phyloP scores from a whole-genome alignment of 768 basidiomycete genomes.

The Termitomyces sp. region DNA sequence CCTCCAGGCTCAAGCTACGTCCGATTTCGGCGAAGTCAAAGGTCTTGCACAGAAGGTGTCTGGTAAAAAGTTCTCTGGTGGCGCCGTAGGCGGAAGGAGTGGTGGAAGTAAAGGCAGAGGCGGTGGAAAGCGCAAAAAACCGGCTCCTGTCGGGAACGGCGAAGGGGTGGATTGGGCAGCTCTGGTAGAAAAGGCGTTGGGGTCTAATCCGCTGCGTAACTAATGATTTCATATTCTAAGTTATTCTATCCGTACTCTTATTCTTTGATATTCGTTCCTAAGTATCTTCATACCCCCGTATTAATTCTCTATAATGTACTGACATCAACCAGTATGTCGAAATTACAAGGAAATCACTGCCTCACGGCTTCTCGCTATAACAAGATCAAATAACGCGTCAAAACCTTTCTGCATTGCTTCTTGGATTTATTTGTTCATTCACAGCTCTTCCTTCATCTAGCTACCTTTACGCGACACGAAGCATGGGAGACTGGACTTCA shows the following conservation, averaged over 20 bases:
- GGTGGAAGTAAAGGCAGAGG: constrained; percentile 14
- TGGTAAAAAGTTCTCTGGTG: constrained; percentile 38
- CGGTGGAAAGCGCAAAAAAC: background rate
- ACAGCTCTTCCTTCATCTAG: background rate
- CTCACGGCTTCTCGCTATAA: background rate
- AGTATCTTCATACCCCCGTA: background rate
- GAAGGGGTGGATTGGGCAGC: constrained; percentile 42
- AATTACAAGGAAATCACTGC: no score
- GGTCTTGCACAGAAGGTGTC: constrained; percentile 54
- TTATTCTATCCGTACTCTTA: background rate
- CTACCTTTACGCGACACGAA: background rate
- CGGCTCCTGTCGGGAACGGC: constrained; percentile 30
- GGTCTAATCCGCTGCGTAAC: constrained; percentile 6
- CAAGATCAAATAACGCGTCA: constrained; percentile 20
- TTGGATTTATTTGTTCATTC: background rate
- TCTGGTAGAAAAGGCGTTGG: constrained; percentile 31
- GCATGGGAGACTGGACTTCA: constrained; percentile 69
- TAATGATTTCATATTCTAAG: background rate
- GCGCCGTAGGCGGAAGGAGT: constrained; percentile 21
- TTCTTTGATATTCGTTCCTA: background rate
- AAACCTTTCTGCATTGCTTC: background rate
- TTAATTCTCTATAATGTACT: background rate
- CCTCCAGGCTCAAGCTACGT: constrained; percentile 74
- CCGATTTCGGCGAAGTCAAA: constrained; percentile 68
- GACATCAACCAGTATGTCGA: no score